Conservation (phyloP, 768 basidiomycete genomes). For the Russula ochroleuca region DNA sequence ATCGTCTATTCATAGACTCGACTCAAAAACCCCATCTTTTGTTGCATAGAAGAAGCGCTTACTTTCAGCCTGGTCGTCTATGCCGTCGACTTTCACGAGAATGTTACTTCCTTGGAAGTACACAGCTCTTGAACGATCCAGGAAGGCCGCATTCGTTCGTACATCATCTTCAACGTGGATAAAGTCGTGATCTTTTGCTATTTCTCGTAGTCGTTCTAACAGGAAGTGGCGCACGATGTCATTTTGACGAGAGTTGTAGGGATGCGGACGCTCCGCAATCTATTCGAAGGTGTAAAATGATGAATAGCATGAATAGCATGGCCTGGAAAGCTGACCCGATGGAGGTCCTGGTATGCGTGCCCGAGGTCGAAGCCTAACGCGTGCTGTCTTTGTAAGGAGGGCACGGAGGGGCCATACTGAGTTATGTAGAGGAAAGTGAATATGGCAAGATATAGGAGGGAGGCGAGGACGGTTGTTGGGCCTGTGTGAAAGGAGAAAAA, state of each 20-base stretch:
- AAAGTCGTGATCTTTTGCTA: constrained; percentile 43
- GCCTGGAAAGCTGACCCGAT: constrained; percentile 37
- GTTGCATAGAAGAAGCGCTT: constrained; percentile 17
- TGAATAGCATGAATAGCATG: background rate
- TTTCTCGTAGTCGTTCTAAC: constrained; percentile 46
- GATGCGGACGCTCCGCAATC: constrained; percentile 69
- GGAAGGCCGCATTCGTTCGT: constrained; percentile 46
- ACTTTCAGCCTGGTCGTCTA: constrained; percentile 35
- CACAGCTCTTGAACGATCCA: constrained; percentile 28
- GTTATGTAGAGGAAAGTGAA: constrained; percentile 17
- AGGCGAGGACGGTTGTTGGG: constrained; percentile 12
- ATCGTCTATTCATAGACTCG: constrained; percentile 31
- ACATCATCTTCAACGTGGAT: constrained; percentile 52
- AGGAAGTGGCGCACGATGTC: constrained; percentile 60
- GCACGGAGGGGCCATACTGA: constrained; percentile 14
- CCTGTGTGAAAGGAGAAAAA: constrained; percentile 19
- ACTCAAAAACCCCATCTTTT: background rate
- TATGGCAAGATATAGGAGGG: constrained; percentile 19
- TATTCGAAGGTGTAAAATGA: constrained; percentile 24
- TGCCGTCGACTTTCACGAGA: constrained; percentile 59
- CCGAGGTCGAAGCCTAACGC: constrained; percentile 45
- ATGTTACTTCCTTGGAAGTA: constrained; percentile 71
- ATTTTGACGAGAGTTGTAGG: constrained; percentile 75
- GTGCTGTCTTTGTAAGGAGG: constrained; percentile 36
- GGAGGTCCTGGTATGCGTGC: constrained; percentile 56